Evolutionary conservation across 2,329 filamentous ascomycete species (phyloP), one percentile per base, ranked within the genome.

Genomic region (Fusarium burgessii): DNA sequence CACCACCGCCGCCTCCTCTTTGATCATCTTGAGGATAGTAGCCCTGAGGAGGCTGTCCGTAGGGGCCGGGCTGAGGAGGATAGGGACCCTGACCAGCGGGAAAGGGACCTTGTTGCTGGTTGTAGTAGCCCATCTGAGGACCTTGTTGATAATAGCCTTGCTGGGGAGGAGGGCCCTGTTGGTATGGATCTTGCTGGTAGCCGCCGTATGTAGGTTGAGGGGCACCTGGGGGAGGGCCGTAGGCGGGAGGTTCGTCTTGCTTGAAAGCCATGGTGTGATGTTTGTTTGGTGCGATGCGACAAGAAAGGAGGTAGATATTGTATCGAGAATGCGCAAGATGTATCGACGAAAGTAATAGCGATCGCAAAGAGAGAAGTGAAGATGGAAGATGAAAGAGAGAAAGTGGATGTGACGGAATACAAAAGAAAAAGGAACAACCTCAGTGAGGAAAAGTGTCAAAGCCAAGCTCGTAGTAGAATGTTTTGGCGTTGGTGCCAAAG

Each of bases 191-290:
- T 70, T 77, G 71, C 29, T 71, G 77, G 70, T 84, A 82, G 35
- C 83, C 81, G 50, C 82, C 78, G 72, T 87, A 86, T 2, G 85
- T 80, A 17, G 82, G 79, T 70, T 84, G 83, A 36, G 85, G 80
- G 47, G 79, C 74, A 62, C 80, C 76, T 38, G 80, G 79, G 27
- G 78, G 77, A 56, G 76, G 78, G 67, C 79, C 79, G 77, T 88
- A 87, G 45, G 85, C 82, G 29, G 86, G 86, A 57, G 87, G 87
- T 36, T 84, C 79, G 58, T 87, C 84, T 78, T 80, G 74, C 77
- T 87, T 86, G 73, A 80, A 75, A 56, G 74, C 74, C 73, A 77
- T 77, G 35, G 58, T 58, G 63, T 63, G 54, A 27, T 62, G 23
- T 23, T 23, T 23, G 23, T 23, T 23, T 23, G 6, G 23, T 23